A percentile compares a stretch with the other conserved stretches of the same genome.
phyloP scores from a whole-genome alignment of 1,284 basidiomycete genomes.

The Malassezia brasiliensis region DNA sequence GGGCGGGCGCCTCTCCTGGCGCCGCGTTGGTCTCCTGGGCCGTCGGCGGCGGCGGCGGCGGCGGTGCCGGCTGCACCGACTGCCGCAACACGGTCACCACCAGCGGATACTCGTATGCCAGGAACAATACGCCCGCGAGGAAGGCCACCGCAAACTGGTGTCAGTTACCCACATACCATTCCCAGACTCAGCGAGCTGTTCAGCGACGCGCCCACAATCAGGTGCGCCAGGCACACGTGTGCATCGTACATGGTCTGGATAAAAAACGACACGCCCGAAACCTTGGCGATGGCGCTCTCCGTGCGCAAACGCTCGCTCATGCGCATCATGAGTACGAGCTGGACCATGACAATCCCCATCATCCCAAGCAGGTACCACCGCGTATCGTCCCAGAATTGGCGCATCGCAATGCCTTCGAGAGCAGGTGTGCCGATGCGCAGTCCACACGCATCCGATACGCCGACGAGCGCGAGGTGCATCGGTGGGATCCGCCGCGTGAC shows the following conservation, averaged over 20 bases:
- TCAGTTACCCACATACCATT: neutral
- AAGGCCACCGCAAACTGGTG: constrained; percentile 6
- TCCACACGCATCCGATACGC: constrained; percentile 1
- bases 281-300: constrained; percentile 5
- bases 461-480: neutral
- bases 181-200: neutral
- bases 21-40: neutral
- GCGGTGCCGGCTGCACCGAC: neutral
- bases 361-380: constrained; percentile 12
- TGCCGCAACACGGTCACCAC: neutral
- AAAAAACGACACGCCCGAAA: constrained; percentile 4
- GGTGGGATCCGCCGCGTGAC: neutral
- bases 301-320: constrained; percentile 7
- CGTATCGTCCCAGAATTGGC: constrained; percentile 9
- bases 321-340: constrained; percentile 9
- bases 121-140: constrained; percentile 5
- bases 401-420: constrained; percentile 1
- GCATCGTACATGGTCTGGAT: constrained; percentile 12
- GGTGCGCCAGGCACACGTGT: constrained; percentile 6
- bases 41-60: neutral
- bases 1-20: neutral
- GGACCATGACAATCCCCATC: constrained; percentile 4
- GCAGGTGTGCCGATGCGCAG: neutral
- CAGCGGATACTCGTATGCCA: constrained; percentile 13
- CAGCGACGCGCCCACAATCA: constrained; percentile 5